Percentiles rank a stretch among this genome's conserved stretches.
phyloP scores from a whole-genome alignment of 495 filamentous ascomycete genomes.

The Antarctomyces pellizariae region DNA sequence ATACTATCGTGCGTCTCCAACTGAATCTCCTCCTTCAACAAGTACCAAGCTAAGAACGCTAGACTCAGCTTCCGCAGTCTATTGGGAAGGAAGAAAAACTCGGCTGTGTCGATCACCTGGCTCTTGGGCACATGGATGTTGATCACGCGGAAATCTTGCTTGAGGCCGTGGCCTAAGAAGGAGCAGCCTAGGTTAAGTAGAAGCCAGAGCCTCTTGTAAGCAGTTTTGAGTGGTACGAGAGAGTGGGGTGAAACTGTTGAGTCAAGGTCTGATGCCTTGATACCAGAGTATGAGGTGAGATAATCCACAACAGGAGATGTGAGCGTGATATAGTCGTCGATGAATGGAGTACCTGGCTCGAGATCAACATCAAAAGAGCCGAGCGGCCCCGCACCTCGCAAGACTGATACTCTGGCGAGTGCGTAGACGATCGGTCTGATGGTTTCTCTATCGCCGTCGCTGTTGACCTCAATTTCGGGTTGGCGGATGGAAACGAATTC shows the following conservation, averaged over 20 bases:
- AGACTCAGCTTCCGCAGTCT: constrained; percentile 57
- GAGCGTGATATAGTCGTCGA: constrained; percentile 90
- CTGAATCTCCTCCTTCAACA: constrained; percentile 85
- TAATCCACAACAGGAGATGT: constrained; percentile 89
- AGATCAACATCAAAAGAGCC: no score
- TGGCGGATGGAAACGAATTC: constrained; percentile 85
- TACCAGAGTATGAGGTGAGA: constrained; percentile 77
- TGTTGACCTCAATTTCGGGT: constrained; percentile 80
- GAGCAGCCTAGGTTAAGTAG: constrained; percentile 81
- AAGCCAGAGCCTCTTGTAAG: constrained; percentile 96
- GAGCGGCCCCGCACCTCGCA: constrained; percentile 53
- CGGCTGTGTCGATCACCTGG: constrained; percentile 83
- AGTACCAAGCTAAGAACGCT: constrained; percentile 65
- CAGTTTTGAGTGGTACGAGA: constrained; percentile 66
- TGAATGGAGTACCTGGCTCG: constrained; percentile 61
- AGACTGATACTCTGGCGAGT: constrained; percentile 68
- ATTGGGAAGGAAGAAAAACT: constrained; percentile 54
- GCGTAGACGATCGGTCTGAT: constrained; percentile 67
- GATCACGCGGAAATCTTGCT: constrained; percentile 88
- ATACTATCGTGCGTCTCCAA: constrained; percentile 75
- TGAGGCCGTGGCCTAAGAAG: constrained; percentile 83
- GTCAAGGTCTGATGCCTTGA: constrained; percentile 66
- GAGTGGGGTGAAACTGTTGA: constrained; percentile 44
- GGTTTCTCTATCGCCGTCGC: constrained; percentile 67
- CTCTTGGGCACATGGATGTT: constrained; percentile 86